phyloP scores from a whole-genome alignment of 2,329 filamentous ascomycete species.

The Apiospora phragmitis region DNA sequence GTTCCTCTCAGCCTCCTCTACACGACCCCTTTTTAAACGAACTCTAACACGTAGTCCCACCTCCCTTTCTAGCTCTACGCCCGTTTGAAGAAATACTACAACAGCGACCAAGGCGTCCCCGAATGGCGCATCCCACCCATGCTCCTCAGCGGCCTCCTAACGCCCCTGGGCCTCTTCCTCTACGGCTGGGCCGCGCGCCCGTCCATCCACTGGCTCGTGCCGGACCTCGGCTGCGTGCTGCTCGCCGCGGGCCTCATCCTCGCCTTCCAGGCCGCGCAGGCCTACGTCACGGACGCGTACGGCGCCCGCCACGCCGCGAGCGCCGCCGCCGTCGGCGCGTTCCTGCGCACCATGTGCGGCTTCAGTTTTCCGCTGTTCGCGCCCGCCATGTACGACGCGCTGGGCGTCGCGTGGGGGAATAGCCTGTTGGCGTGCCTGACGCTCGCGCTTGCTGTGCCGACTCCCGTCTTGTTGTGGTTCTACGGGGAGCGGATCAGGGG shows the following conservation, averaged over 20 bases:
- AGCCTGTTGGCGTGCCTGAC: constrained; percentile 45
- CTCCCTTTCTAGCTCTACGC: not conserved
- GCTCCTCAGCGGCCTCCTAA: constrained; percentile 37
- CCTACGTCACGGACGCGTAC: constrained; percentile 58
- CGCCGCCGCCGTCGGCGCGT: constrained; percentile 39
- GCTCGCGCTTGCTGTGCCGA: constrained; percentile 47
- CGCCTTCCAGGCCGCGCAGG: constrained; percentile 57
- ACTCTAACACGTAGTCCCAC: not conserved
- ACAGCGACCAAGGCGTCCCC: constrained; percentile 12
- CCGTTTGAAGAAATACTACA: not conserved
- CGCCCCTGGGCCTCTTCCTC: constrained; percentile 49
- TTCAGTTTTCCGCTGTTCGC: constrained; percentile 50
- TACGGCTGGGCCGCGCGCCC: constrained; percentile 48
- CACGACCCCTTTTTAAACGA: not conserved
- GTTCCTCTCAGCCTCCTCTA: not conserved
- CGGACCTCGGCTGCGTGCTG: constrained; percentile 55
- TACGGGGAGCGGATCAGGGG: not conserved
- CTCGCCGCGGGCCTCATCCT: constrained; percentile 54
- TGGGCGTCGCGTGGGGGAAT: constrained; percentile 45
- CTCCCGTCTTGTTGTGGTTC: constrained; percentile 39
- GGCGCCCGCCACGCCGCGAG: constrained; percentile 27
- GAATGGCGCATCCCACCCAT: constrained; percentile 19
- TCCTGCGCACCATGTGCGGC: constrained; percentile 43
- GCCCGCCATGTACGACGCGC: constrained; percentile 38
- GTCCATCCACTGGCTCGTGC: constrained; percentile 50